Evolutionary conservation across 495 filamentous ascomycete species (phyloP).

Genomic region (Trichoderma erinaceum): DNA sequence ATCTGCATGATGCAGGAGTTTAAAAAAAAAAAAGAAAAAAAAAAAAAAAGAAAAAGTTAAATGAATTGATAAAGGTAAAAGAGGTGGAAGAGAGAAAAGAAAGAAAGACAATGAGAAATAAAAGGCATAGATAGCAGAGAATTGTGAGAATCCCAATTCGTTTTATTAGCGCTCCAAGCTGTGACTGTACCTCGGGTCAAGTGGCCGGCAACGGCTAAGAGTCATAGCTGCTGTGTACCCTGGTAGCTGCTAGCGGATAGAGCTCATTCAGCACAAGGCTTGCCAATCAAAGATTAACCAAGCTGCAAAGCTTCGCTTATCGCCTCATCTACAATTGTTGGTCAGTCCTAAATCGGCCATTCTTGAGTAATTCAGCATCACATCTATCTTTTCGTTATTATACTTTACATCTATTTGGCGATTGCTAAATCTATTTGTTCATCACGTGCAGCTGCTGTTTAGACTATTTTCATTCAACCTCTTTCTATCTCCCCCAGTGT

Average conservation of each 20-base stretch:
- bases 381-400: background rate
- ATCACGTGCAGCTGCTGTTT: background rate
- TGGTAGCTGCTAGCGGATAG: background rate
- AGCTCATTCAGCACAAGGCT: background rate
- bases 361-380: background rate
- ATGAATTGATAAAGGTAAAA: no score
- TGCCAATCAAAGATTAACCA: background rate
- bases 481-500: background rate
- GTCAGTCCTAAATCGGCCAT: background rate
- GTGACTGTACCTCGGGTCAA: background rate
- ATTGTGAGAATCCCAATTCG: background rate
- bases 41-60: no score
- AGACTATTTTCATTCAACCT: background rate
- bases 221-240: background rate
- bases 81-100: no score
- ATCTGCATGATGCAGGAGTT: no score
- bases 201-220: slow-evolving; percentile 1
- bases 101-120: no score
- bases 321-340: background rate
- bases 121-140: no score
- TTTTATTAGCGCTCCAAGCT: background rate
- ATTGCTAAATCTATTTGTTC: background rate
- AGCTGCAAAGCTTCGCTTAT: background rate
- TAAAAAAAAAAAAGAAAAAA: no score
- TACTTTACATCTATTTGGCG: background rate